Base-by-base conservation (phyloP, 805 yeast species). In the Wickerhamomyces tratensis region DNA sequence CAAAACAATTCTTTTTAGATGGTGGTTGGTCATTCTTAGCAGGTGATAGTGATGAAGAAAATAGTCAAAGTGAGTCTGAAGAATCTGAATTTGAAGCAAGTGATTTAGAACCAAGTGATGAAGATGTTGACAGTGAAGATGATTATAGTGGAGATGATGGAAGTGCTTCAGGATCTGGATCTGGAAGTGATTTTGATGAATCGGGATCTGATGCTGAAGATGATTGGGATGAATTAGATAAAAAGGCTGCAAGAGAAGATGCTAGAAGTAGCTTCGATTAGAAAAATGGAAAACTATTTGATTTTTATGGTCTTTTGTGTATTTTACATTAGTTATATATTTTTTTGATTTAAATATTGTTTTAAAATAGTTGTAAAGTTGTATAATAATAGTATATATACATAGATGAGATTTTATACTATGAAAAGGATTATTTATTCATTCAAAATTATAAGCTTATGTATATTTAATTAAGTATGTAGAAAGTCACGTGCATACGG, bases 1-100 rank as follows among this genome's bases (percentile, higher is more conserved):
- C 98, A 12, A 87, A 87, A 59, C 91, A 87, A 57, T 93, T 93
- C 67, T 93, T 89, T 64, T 67, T 76, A 39, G 94, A 86, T 55
- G 98, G 98, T 43, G 98, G 98, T 42, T 93, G 98, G 98, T 74
- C 78, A 29, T 87, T 93, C 75, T 74, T 93, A 62, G 86, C 88
- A 29, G 91, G 93, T 36, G 91, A 81, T 38, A 88, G 89, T 20
- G 96, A 82, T 45, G 83, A 76, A 40, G 95, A 78, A 47, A 77
- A 69, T 31, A 79, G 74, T 39, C 84, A 76, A 37, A 81, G 76
- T 37, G 84, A 77, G 46, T 7, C 7, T 11, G 93, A 82, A 55
- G 94, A 82, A 55, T 63, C 68, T 39, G 72, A 68, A 43, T 68
- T 66, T 40, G 72, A 68, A 49, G 71, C 68, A 4, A 64, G 69